phyloP scores from a whole-genome alignment of 805 yeast genomes.

The Maudiozyma pseudohumilis region DNA sequence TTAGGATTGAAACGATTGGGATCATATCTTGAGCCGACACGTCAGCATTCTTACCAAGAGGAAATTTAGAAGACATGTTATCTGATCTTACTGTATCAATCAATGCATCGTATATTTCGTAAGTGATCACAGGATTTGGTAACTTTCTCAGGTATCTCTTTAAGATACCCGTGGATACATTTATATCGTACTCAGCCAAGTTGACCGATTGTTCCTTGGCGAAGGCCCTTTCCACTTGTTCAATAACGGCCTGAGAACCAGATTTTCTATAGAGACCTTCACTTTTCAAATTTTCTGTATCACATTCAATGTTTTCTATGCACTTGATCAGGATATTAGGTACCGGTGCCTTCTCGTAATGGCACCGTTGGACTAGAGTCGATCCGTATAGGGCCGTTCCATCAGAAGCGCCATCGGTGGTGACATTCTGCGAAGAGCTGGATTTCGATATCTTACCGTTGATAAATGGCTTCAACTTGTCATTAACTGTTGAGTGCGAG shows the following conservation, averaged over 20 bases:
- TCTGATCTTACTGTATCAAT: conserved; percentile 40
- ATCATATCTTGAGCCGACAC: conserved; percentile 6
- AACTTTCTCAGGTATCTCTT: conserved; percentile 78
- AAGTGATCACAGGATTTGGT: conserved; percentile 80
- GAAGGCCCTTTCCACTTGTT: conserved; percentile 21
- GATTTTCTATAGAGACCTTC: conserved; percentile 91
- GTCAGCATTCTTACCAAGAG: conserved; percentile 12
- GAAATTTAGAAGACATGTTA: conserved; percentile 13
- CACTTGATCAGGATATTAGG: conserved; percentile 71
- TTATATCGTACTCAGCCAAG: conserved; percentile 53
- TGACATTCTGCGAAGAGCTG: background rate
- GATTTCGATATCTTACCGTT: background rate
- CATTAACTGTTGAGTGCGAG: background rate
- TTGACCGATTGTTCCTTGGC: conserved; percentile 10
- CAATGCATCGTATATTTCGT: conserved; percentile 54
- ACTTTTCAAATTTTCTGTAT: conserved; percentile 44
- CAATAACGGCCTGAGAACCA: conserved; percentile 57
- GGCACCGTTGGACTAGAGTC: conserved; percentile 54
- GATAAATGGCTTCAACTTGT: conserved; percentile 18
- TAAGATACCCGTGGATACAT: conserved; percentile 78
- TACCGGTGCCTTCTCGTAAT: conserved; percentile 47
- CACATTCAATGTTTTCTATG: conserved; percentile 46
- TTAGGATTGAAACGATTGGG: conserved; percentile 23
- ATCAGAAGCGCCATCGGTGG: background rate
- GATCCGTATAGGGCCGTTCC: conserved; percentile 21